A percentile compares a stretch with the other conserved stretches of the same genome.
Evolutionary conservation across 805 yeast genomes (phyloP).

Genomic region (Teunomyces lycoperdinae): DNA sequence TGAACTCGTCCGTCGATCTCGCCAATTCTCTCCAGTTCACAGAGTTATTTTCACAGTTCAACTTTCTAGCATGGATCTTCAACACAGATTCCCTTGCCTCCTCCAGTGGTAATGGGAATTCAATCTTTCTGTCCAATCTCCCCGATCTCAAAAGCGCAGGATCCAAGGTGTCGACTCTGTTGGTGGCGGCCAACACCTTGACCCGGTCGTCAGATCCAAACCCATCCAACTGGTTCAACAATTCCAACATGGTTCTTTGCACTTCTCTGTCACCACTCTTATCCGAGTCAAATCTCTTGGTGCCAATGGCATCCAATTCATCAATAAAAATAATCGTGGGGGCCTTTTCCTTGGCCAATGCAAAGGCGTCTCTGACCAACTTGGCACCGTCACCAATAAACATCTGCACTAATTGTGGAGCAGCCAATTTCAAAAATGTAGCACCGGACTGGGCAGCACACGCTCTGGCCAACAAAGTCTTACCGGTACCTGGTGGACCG

Average conservation of each 20-base stretch:
- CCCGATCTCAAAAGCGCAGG: slow-evolving; percentile 99
- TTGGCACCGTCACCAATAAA: slow-evolving; percentile 48
- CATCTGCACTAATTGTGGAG: slow-evolving; percentile 47
- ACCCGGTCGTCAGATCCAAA: slow-evolving; percentile 97
- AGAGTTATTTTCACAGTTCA: slow-evolving; percentile 80
- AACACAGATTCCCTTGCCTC: slow-evolving; percentile 96
- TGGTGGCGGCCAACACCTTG: slow-evolving; percentile 96
- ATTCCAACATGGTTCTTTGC: slow-evolving; percentile 49
- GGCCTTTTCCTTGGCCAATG: slow-evolving; percentile 46
- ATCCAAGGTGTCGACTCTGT: slow-evolving; percentile 98
- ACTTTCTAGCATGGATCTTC: slow-evolving; percentile 95
- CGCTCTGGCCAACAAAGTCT: slow-evolving; percentile 46
- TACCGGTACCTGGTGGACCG: slow-evolving; percentile 51
- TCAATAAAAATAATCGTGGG: slow-evolving; percentile 47
- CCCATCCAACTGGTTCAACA: slow-evolving; percentile 69
- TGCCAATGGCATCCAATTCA: slow-evolving; percentile 47
- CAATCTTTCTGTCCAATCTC: slow-evolving; percentile 96
- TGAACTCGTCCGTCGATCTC: slow-evolving; percentile 95
- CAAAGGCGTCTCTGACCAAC: slow-evolving; percentile 46
- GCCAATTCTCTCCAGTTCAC: slow-evolving; percentile 99
- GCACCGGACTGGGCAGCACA: slow-evolving; percentile 49
- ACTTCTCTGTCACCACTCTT: slow-evolving; percentile 47
- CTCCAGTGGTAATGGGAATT: slow-evolving; percentile 95
- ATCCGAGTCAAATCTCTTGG: slow-evolving; percentile 45
- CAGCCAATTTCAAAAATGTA: slow-evolving; percentile 43